phyloP scores from a whole-genome alignment of 352 stramenopile species.

The Pythium coloratum region DNA sequence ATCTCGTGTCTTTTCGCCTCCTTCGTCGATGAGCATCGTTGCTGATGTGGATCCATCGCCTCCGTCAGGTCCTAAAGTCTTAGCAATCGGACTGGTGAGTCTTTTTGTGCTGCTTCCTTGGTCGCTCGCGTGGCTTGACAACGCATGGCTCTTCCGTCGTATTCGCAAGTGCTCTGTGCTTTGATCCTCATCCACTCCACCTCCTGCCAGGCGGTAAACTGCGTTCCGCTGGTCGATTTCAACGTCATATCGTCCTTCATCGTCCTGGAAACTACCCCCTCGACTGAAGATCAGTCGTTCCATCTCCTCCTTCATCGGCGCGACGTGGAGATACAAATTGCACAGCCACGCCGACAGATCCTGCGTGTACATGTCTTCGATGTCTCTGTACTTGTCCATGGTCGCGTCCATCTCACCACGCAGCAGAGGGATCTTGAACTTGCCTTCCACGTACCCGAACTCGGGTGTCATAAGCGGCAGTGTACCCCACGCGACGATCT shows the following conservation, averaged over 20 bases:
- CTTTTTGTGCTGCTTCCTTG: neutral
- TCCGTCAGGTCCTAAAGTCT: no score
- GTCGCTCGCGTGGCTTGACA: neutral
- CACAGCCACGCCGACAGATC: conserved; percentile 87
- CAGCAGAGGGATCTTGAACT: conserved; percentile 85
- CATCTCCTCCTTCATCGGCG: conserved; percentile 37
- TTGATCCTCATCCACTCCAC: neutral
- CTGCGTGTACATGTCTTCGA: conserved; percentile 62
- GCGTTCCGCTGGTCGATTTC: conserved; percentile 54
- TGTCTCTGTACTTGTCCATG: conserved; percentile 71
- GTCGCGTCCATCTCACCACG: conserved; percentile 81
- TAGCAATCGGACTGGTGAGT: neutral
- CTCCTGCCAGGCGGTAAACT: conserved; percentile 29
- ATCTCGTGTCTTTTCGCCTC: neutral
- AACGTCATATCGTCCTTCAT: conserved; percentile 9
- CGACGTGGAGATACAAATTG: conserved; percentile 89
- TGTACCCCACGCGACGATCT: conserved; percentile 83
- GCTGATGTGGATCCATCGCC: conserved; percentile 1
- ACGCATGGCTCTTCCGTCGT: conserved; percentile 14
- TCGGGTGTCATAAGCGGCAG: conserved; percentile 74
- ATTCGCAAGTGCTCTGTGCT: conserved; percentile 10
- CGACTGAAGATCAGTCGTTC: conserved; percentile 18
- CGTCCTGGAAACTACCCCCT: neutral
- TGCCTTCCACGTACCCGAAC: conserved; percentile 61
- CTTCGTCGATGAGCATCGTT: conserved; percentile 9